These are phyloP conservation scores for Brassica hybrid DNA, from an alignment of 441 rosid genomes.

Conservation along the genomic window DNA sequence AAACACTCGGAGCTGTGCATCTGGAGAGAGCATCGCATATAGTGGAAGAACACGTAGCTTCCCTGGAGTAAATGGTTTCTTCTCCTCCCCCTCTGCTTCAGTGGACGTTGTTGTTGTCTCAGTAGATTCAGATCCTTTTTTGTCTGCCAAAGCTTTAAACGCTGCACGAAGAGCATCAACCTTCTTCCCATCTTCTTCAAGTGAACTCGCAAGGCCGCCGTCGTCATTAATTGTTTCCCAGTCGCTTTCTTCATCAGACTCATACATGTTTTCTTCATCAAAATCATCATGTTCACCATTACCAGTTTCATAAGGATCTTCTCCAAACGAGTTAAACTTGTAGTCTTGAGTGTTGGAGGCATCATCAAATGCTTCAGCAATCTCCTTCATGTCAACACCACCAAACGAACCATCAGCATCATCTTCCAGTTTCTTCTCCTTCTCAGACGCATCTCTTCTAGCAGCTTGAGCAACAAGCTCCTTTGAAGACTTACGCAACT, in stretches of 20 bases:
- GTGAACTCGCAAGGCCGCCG: conserved; percentile 35
- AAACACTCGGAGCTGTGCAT: conserved; percentile 83
- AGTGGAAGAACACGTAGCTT: conserved; percentile 78
- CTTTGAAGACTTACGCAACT: conserved; percentile 65
- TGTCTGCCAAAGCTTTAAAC: conserved; percentile 69
- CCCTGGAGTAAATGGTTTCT: conserved; percentile 34
- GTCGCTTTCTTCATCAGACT: conserved; percentile 70
- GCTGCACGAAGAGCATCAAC: conserved; percentile 73
- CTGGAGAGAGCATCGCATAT: conserved; percentile 91
- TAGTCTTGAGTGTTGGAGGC: background rate
- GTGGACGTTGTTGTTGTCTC: conserved; percentile 38
- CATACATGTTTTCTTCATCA: conserved; percentile 38
- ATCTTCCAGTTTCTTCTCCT: conserved; percentile 6
- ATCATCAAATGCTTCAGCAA: background rate
- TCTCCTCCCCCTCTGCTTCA: conserved; percentile 38
- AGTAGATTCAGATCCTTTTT: conserved; percentile 37
- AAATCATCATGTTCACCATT: conserved; percentile 40
- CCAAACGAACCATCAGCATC: background rate
- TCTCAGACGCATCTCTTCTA: conserved; percentile 29
- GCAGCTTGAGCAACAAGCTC: conserved; percentile 47
- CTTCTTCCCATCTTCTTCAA: conserved; percentile 38
- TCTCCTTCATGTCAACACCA: background rate
- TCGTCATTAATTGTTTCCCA: conserved; percentile 54
- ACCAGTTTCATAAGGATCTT: conserved; percentile 51
- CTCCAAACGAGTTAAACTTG: conserved; percentile 24